A percentile compares a stretch with the other conserved stretches of the same genome.
Conservation (phyloP, 345 rosid species). For the Syzygium jambos region DNA sequence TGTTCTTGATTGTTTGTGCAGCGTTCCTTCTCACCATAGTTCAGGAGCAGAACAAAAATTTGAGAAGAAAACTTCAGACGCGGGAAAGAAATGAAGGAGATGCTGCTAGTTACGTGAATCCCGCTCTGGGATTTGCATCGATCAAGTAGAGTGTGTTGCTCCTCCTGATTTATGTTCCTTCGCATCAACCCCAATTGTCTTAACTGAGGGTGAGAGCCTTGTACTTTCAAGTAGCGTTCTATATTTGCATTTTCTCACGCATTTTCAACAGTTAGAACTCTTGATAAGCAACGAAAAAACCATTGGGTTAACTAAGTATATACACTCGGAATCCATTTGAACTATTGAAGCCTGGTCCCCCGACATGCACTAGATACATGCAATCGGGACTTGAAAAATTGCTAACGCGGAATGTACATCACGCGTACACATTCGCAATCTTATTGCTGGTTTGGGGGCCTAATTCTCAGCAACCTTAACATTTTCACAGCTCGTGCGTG, state of each 20-base stretch:
- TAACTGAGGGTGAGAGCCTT: neutral
- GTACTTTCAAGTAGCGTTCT: neutral
- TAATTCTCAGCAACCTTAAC: neutral
- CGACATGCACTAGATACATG: neutral
- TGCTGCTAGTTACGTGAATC: neutral
- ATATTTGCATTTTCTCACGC: neutral
- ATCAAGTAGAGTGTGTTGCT: neutral
- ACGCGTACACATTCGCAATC: neutral
- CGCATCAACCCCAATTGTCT: neutral
- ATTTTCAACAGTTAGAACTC: neutral
- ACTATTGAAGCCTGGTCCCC: neutral
- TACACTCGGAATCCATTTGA: neutral
- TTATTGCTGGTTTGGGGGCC: neutral
- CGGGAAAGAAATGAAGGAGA: neutral
- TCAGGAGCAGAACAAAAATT: neutral
- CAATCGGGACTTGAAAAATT: neutral
- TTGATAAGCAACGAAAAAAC: neutral
- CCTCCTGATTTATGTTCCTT: neutral
- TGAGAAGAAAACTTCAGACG: neutral
- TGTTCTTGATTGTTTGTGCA: neutral
- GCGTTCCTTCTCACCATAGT: neutral
- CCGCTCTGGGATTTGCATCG: neutral
- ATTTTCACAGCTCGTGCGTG: neutral
- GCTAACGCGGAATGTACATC: neutral
- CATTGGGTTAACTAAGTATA: neutral